These are phyloP conservation scores for Wickerhamomyces alni DNA, from an alignment of 805 yeast genomes.

Conservation along the genomic window DNA sequence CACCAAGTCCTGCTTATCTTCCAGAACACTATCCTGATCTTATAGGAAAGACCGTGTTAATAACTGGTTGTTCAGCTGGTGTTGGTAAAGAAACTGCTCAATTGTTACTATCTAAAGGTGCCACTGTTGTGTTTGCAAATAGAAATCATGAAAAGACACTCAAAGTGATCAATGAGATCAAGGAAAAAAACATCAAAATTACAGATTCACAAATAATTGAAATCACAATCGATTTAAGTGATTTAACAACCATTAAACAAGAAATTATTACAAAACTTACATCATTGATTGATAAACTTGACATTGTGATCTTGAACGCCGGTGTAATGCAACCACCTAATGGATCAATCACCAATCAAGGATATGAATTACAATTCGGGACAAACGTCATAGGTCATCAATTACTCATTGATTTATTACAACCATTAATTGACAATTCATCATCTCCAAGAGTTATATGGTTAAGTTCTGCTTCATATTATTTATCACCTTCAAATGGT, in stretches of 20 bases:
- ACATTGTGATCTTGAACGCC: constrained; percentile 38
- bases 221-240: constrained; percentile 30
- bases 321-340: constrained; percentile 37
- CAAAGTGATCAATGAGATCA: constrained; percentile 23
- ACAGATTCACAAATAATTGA: constrained; percentile 11
- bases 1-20: constrained; percentile 19
- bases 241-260: constrained; percentile 34
- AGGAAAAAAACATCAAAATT: constrained; percentile 10
- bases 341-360: constrained; percentile 34
- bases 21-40: constrained; percentile 27
- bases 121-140: constrained; percentile 31
- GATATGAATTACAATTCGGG: constrained; percentile 40
- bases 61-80: constrained; percentile 31
- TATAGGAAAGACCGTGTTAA: constrained; percentile 18
- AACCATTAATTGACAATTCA: constrained; percentile 27
- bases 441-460: constrained; percentile 35
- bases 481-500: constrained; percentile 25
- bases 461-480: constrained; percentile 36
- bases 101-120: constrained; percentile 26
- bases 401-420: constrained; percentile 34
- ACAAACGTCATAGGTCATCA: constrained; percentile 42
- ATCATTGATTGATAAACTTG: constrained; percentile 20
- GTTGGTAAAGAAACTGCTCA: constrained; percentile 29
- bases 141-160: constrained; percentile 29
- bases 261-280: constrained; percentile 27